Conservation (phyloP, 805 yeast species). For the Kodamaea kakaduensis region DNA sequence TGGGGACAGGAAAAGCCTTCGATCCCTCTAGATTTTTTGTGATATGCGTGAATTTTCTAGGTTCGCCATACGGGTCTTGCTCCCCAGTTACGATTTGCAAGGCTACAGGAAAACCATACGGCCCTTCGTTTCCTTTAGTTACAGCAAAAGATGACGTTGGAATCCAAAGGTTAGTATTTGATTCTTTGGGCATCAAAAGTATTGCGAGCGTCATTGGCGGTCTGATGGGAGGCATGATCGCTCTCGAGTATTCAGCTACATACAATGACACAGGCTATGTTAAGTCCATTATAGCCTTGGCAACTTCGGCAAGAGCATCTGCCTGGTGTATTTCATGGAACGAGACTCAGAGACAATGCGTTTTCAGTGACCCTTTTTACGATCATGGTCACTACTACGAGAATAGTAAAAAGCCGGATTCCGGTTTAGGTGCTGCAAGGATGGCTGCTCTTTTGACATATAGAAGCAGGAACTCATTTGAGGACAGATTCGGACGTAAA, state of each 20-base stretch:
- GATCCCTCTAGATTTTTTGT: constrained; percentile 87
- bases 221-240: constrained; percentile 98
- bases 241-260: constrained; percentile 71
- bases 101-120: constrained; percentile 72
- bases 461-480: constrained; percentile 88
- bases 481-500: constrained; percentile 85
- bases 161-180: constrained; percentile 73
- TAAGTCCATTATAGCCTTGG: constrained; percentile 70
- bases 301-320: constrained; percentile 90
- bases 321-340: constrained; percentile 99
- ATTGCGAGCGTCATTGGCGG: constrained; percentile 92
- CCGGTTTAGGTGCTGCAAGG: constrained; percentile 93
- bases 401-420: constrained; percentile 61
- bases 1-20: constrained; percentile 82
- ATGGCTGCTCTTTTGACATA: constrained; percentile 95
- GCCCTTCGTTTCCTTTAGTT: constrained; percentile 92
- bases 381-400: constrained; percentile 80
- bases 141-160: constrained; percentile 91
- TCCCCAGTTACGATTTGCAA: constrained; percentile 84
- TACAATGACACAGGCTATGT: constrained; percentile 68
- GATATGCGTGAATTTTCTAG: constrained; percentile 86
- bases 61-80: constrained; percentile 94
- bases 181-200: constrained; percentile 70
- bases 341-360: constrained; percentile 95
- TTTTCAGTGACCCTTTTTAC: constrained; percentile 92